Base-by-base conservation (phyloP, 768 basidiomycete genomes). In the Terana coerulea region DNA sequence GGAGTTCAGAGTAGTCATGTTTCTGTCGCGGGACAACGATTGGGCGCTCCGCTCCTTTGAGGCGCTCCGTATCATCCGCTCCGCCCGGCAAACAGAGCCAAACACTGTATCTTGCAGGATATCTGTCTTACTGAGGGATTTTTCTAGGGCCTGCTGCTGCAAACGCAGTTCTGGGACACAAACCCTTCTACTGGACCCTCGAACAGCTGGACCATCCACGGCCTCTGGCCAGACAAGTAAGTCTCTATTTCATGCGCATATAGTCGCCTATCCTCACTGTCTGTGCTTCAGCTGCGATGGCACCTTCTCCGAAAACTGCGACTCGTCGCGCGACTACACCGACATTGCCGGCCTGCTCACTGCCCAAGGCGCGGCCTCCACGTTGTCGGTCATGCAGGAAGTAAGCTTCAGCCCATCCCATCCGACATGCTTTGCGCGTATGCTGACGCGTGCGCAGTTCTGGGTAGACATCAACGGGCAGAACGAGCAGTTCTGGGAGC, bases 161-260 rank as follows among this genome's bases (percentile, higher is more conserved):
- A 84, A 54, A 75, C 77, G 1, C 80, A 80, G 81, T 86, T 88
- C 67, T 89, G 87, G 86, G 85, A 88, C 55, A 84, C 80, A 2
- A 59, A 79, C 41, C 79, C 83, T 0, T 64, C 76, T 3, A 81
- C 79, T 17, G 86, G 87, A 10, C 87, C 87, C 5, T 64, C 62
- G 9, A 58, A 84, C 59, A 83, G 80, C 59, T 89, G 87, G 86
- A 89, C 85, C 1, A 82, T 88, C 52, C 86, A 86, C 48, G 84
- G 86, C 52, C 69, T 85, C 35, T 87, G 84, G 85, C 81, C 82
- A 3, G 84, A 84, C 58, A 66, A 79, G 80, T 82, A 56, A 45
- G 75, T 34, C 22, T 19, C 19, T 28, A 10, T 28, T 26, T 46
- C 15, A 28, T 17, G 15, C 49, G 31, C n/a, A 47, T 52, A 9